Conservation (phyloP, 2,329 filamentous ascomycete genomes). For the Elsinoe arachidis region DNA sequence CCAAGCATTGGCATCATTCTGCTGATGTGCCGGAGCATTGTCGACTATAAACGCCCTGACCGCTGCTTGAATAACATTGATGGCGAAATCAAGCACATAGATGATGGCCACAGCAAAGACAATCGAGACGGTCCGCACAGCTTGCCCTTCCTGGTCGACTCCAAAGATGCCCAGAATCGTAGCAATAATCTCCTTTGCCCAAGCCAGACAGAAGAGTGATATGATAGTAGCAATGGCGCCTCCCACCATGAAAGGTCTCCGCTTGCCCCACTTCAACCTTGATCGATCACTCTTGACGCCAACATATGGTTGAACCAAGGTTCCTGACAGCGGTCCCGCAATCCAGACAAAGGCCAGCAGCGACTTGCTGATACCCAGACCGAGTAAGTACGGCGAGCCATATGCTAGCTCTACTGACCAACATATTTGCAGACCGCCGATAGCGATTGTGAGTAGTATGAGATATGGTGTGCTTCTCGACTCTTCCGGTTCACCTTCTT, state of each 20-base stretch:
- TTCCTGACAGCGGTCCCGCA: constrained; percentile 46
- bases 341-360: constrained; percentile 46
- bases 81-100: constrained; percentile 85
- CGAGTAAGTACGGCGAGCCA: constrained; percentile 58
- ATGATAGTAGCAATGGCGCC: constrained; percentile 42
- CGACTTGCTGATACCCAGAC: constrained; percentile 45
- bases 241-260: constrained; percentile 45
- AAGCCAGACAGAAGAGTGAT: constrained; percentile 42
- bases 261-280: constrained; percentile 40
- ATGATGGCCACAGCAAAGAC: constrained; percentile 75
- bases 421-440: constrained; percentile 83
- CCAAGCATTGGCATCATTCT: constrained; percentile 91
- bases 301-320: constrained; percentile 46
- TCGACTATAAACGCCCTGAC: constrained; percentile 91
- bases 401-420: constrained; percentile 95
- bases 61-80: constrained; percentile 90
- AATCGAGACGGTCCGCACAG: constrained; percentile 59
- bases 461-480: constrained; percentile 81
- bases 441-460: constrained; percentile 73
- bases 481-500: constrained; percentile 44
- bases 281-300: constrained; percentile 46
- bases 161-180: constrained; percentile 61
- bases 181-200: constrained; percentile 49
- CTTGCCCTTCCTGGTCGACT: constrained; percentile 54
- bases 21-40: constrained; percentile 83